Evolutionary conservation across 106 monocot species (phyloP).

Genomic region (Allium cepa): DNA sequence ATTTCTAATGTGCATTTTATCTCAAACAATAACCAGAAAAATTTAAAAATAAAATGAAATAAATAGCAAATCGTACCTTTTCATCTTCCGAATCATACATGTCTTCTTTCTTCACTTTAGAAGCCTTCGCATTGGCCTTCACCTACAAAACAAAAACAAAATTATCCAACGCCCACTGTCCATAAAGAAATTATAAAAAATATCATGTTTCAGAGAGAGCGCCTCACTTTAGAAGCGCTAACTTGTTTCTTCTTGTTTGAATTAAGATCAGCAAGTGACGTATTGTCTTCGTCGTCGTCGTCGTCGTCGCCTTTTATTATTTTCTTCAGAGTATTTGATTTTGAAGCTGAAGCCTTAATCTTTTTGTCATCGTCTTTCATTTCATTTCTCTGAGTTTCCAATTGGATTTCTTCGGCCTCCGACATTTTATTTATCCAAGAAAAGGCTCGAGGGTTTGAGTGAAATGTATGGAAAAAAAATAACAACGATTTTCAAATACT

Average conservation of each 20-base stretch:
- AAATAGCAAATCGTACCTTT: neutral
- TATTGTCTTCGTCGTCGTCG: conserved; percentile 36
- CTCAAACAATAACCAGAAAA: no score
- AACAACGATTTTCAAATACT: no score
- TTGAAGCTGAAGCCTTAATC: neutral
- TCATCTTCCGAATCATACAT: conserved; percentile 10
- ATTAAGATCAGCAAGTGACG: conserved; percentile 20
- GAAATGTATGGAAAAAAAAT: no score
- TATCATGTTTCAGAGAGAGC: neutral
- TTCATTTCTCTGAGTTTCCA: no score
- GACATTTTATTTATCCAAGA: no score
- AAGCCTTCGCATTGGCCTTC: conserved; percentile 15
- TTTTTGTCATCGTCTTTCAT: no score
- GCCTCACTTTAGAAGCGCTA: conserved; percentile 20
- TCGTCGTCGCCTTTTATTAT: conserved; percentile 20
- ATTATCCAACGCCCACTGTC: neutral
- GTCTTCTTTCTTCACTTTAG: conserved; percentile 34
- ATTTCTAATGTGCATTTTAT: no score
- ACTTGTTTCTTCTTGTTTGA: conserved; percentile 18
- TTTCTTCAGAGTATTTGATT: conserved; percentile 3
- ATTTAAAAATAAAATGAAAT: no score
- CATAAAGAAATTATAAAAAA: neutral
- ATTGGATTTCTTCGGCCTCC: no score
- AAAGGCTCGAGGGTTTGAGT: no score
- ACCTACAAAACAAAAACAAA: conserved; percentile 4